Conservation (phyloP, 2,329 filamentous ascomycete genomes). For the Penicillium sp. region DNA sequence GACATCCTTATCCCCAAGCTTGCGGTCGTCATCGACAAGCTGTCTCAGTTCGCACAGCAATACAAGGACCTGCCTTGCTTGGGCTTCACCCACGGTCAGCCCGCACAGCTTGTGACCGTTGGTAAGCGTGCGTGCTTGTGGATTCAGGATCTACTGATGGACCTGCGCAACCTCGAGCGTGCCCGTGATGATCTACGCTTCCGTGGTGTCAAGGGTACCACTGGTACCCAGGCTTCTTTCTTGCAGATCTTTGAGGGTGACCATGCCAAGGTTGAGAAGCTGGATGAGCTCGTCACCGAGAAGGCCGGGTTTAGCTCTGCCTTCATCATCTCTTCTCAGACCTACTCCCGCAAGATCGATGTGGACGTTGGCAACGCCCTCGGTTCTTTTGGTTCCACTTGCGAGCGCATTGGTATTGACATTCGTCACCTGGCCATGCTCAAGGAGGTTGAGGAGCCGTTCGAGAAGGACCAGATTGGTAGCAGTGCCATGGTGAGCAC, state of each 20-base stretch:
- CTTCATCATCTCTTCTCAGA: conserved; percentile 65
- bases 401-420: conserved; percentile 66
- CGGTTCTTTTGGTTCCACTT: conserved; percentile 70
- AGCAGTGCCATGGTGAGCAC: conserved; percentile 50
- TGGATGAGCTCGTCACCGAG: conserved; percentile 58
- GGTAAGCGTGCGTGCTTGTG: conserved; percentile 63
- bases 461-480: conserved; percentile 73
- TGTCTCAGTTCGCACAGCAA: conserved; percentile 64
- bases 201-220: conserved; percentile 68
- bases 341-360: conserved; percentile 77
- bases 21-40: conserved; percentile 69
- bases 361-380: conserved; percentile 75
- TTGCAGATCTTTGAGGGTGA: conserved; percentile 61
- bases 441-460: conserved; percentile 83
- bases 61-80: conserved; percentile 68
- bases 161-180: conserved; percentile 66
- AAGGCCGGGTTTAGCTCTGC: conserved; percentile 59
- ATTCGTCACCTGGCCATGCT: conserved; percentile 66
- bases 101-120: conserved; percentile 58
- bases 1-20: conserved; percentile 72
- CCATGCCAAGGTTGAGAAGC: conserved; percentile 54
- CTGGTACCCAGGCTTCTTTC: conserved; percentile 73
- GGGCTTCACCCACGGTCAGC: conserved; percentile 65
- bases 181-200: conserved; percentile 65
- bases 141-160: conserved; percentile 70